Evolutionary conservation across 352 stramenopile genomes (phyloP), one percentile per base, ranked within the genome.

Genomic region (Phytophthora tentaculata): DNA sequence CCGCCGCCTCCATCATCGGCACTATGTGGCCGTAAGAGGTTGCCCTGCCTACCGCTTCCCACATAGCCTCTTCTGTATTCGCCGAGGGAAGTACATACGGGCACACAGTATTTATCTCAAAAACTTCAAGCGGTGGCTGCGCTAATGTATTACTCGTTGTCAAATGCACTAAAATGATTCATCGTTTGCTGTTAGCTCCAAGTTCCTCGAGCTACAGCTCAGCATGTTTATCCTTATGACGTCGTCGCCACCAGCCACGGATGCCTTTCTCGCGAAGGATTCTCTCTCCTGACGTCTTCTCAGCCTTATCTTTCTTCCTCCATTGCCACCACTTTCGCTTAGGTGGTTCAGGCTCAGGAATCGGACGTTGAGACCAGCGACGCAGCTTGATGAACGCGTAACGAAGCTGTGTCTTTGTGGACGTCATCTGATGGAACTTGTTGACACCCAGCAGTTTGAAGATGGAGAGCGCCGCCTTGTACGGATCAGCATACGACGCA

Each of bases 361-460:
- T 57, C 16, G 69, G 69, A 43, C 52, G 45, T 32, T 78, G 66
- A 13, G 77, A 79, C 63, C 89, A 77, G 26, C 78, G 79, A 3
- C 80, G 74, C 13, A 91, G 56, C 5, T 84, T 79, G 26, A 87
- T 77, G 60, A 92, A 84, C n/a, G 84, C 83, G 45, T 80, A 89
- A 28, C 70, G 73, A 23, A 92, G 74, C 61, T 89, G 79, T 2
- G 84, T 88, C 19, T 71, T 71, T 2, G 71, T 65, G 13, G 82
- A 88, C 6, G 73, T 81, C 84, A 92, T 92, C 14, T 76, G 80
- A 44, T 88, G 81, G 61, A 92, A 90, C 44, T 85, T 77, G 49
- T 91, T 88, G 35, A 88, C 83, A 12, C 79, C 80, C 14, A 91
- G 56, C 29, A 89, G 61, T 50, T 90, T 90, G 71, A 90, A 91